Evolutionary conservation across 2,329 filamentous ascomycete genomes (phyloP).

Genomic region (Pseudocercospora crystallina): DNA sequence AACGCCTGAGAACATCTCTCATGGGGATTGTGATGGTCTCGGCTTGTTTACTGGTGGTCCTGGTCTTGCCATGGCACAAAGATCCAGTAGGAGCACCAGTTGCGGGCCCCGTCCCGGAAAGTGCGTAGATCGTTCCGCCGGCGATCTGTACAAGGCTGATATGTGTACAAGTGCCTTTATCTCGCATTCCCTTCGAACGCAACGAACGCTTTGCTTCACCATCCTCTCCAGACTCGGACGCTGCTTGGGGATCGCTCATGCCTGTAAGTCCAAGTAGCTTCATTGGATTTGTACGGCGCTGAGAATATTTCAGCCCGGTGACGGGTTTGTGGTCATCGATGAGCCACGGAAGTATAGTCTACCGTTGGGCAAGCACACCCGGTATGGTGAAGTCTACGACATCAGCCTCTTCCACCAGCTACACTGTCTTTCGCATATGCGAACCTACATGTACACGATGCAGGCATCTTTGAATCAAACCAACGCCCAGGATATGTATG

Average conservation of each 20-base stretch:
- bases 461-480: conserved; percentile 67
- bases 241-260: conserved; percentile 30
- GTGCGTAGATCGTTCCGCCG: neutral
- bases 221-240: conserved; percentile 26
- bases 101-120: neutral
- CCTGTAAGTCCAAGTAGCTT: conserved; percentile 17
- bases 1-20: neutral
- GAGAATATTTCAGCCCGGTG: conserved; percentile 22
- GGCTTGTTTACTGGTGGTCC: conserved; percentile 5
- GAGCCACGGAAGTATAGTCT: conserved; percentile 25
- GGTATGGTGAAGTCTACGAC: conserved; percentile 33
- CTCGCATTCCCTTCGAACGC: conserved; percentile 26
- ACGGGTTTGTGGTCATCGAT: conserved; percentile 36
- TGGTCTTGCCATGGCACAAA: conserved; percentile 7
- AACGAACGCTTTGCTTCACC: conserved; percentile 27
- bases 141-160: too few relatives aligned
- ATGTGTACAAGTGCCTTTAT: neutral
- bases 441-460: conserved; percentile 77
- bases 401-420: conserved; percentile 39
- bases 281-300: neutral
- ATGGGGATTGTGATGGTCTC: conserved; percentile 1
- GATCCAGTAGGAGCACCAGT: neutral
- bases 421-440: conserved; percentile 36
- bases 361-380: conserved; percentile 29
- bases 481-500: conserved; percentile 19